These are phyloP conservation scores for Diaporthe eres DNA, from an alignment of 2,329 filamentous ascomycete genomes.

Conservation along the genomic window DNA sequence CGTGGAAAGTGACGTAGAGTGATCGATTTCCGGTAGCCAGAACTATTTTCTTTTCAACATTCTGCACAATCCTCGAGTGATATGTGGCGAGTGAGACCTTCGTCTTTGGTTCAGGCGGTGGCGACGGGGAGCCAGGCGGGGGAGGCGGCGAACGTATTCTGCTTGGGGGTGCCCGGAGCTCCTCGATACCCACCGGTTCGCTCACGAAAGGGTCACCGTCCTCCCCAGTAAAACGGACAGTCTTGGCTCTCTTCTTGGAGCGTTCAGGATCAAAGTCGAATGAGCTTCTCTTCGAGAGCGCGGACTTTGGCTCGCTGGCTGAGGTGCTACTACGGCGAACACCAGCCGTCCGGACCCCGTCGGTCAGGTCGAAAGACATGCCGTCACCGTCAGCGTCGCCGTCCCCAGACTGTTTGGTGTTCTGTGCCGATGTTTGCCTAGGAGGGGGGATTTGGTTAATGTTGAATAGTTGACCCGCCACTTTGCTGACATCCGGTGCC, in stretches of 20 bases:
- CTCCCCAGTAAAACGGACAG: constrained; percentile 54
- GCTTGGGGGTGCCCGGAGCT: constrained; percentile 17
- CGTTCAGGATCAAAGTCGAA: constrained; percentile 6
- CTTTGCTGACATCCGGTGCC: constrained; percentile 52
- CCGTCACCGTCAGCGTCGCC: background rate
- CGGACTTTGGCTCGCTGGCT: constrained; percentile 4
- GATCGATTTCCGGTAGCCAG: constrained; percentile 40
- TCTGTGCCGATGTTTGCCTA: constrained; percentile 4
- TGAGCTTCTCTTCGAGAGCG: constrained; percentile 26
- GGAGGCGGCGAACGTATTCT: constrained; percentile 30
- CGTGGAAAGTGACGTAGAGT: constrained; percentile 47
- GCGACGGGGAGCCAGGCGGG: constrained; percentile 4
- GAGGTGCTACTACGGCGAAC: constrained; percentile 37
- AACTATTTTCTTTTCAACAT: constrained; percentile 44
- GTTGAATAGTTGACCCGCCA: constrained; percentile 46
- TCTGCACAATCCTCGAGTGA: constrained; percentile 40
- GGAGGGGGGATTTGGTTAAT: constrained; percentile 44
- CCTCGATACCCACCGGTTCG: constrained; percentile 46
- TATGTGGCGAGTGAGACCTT: constrained; percentile 37
- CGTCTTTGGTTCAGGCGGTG: constrained; percentile 34
- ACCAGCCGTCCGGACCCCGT: constrained; percentile 10
- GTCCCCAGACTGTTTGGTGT: background rate
- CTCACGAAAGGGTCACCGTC: constrained; percentile 43
- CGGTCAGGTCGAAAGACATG: background rate
- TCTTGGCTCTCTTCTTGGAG: constrained; percentile 52